Conservation (phyloP, 257 asterid species). For the Penstemon barbatus region DNA sequence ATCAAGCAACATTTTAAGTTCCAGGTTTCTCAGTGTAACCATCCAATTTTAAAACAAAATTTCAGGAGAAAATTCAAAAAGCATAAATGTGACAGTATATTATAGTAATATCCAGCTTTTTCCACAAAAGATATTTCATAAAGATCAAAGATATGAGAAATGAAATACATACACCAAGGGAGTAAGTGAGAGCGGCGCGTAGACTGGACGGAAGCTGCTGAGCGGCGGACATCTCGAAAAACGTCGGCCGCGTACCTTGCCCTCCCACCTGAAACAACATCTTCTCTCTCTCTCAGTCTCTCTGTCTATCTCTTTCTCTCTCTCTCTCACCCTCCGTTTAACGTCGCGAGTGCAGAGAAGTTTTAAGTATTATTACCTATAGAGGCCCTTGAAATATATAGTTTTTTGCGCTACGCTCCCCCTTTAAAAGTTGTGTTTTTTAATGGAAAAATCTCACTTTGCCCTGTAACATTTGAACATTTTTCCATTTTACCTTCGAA, state of each 20-base stretch:
- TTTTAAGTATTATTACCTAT: background rate
- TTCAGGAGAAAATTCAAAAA: too few species aligned
- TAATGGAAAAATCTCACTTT: too few species aligned
- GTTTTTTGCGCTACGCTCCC: background rate
- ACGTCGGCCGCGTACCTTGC: conserved; percentile 97
- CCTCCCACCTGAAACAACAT: conserved; percentile 99
- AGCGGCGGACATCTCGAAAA: conserved; percentile 99
- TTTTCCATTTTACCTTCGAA: too few species aligned
- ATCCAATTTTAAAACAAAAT: too few species aligned
- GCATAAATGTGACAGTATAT: too few species aligned
- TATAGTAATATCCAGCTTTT: too few species aligned
- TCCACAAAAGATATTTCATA: background rate
- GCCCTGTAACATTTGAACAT: too few species aligned
- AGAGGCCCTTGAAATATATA: background rate
- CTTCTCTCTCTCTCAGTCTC: conserved; percentile 21
- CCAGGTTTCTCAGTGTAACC: too few species aligned
- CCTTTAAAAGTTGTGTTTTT: too few species aligned
- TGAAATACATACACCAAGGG: conserved; percentile 68
- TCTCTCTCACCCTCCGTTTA: conserved; percentile 3
- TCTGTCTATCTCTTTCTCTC: too few species aligned
- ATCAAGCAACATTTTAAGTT: background rate
- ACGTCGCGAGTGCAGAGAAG: background rate
- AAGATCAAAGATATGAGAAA: background rate
- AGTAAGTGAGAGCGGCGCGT: conserved; percentile 92
- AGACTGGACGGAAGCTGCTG: conserved; percentile 99